Evolutionary conservation across 495 filamentous ascomycete species (phyloP).

Genomic region (Trichoderma parareesei): DNA sequence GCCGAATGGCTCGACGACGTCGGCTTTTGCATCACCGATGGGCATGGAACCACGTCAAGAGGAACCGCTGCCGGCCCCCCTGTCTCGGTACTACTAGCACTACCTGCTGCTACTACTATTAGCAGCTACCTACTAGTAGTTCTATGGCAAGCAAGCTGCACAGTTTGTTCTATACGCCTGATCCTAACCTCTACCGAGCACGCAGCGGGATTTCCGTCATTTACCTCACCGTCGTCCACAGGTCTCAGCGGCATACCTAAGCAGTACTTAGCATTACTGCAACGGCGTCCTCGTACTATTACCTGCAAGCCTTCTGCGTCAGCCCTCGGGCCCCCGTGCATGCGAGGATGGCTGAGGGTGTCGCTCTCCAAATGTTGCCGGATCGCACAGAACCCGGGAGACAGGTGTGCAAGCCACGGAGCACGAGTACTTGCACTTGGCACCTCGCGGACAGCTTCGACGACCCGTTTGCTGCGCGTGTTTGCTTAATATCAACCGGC

Average conservation of each 20-base stretch:
- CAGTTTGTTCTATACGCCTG: background rate
- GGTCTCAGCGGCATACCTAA: background rate
- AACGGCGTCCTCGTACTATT: too few species aligned
- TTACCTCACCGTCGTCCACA: background rate
- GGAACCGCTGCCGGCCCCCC: background rate
- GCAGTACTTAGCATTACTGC: too few species aligned
- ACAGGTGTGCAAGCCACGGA: conserved; percentile 1
- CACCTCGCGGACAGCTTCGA: conserved; percentile 7
- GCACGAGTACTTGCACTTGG: conserved; percentile 6
- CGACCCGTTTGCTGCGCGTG: conserved; percentile 19
- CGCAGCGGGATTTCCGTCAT: background rate
- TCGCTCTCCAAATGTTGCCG: background rate
- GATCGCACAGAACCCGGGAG: background rate
- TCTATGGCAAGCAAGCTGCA: too few species aligned
- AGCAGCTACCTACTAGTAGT: too few species aligned
- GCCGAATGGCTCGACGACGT: background rate
- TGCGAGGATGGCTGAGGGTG: background rate
- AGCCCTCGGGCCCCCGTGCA: background rate
- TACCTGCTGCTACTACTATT: background rate
- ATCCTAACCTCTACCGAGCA: background rate
- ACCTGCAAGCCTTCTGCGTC: background rate
- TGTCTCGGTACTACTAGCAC: background rate
- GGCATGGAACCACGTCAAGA: background rate
- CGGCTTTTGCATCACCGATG: background rate
- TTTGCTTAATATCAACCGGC: conserved; percentile 49